phyloP scores from a whole-genome alignment of 2,329 filamentous ascomycete species.

The Ophioceras dolichostomum region DNA sequence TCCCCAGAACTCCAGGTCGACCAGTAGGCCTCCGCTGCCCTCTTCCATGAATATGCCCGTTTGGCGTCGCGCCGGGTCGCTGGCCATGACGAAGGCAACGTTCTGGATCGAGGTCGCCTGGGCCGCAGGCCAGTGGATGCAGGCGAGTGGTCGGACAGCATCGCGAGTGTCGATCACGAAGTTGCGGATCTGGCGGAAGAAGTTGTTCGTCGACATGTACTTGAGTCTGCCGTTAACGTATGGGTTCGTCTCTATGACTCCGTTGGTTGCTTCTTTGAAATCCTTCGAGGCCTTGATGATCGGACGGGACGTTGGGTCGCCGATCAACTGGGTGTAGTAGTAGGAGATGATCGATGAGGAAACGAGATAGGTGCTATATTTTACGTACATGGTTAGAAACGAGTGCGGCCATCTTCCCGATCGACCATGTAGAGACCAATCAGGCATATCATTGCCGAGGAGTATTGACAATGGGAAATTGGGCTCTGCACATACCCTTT shows the following conservation, averaged over 20 bases:
- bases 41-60: constrained; percentile 48
- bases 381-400: background rate
- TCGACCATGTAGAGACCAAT: too few relatives aligned
- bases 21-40: constrained; percentile 54
- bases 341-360: constrained; percentile 58
- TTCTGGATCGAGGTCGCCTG: constrained; percentile 49
- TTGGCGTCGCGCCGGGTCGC: constrained; percentile 30
- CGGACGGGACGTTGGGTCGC: constrained; percentile 47
- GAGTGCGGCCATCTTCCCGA: too few relatives aligned
- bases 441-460: background rate
- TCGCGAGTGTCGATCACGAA: constrained; percentile 41
- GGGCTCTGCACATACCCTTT: too few relatives aligned
- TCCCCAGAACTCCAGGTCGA: constrained; percentile 57
- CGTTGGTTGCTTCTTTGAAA: constrained; percentile 28
- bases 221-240: constrained; percentile 25
- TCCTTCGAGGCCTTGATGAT: constrained; percentile 37
- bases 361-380: constrained; percentile 56
- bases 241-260: constrained; percentile 33
- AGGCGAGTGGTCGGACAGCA: constrained; percentile 33
- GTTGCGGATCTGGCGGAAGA: constrained; percentile 45
- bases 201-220: constrained; percentile 46
- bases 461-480: too few relatives aligned
- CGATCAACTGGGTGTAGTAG: constrained; percentile 72
- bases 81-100: constrained; percentile 38
- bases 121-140: constrained; percentile 57